These are phyloP conservation scores for Taiwanofungus camphoratus DNA, from an alignment of 1,284 basidiomycete species.

Conservation along the genomic window DNA sequence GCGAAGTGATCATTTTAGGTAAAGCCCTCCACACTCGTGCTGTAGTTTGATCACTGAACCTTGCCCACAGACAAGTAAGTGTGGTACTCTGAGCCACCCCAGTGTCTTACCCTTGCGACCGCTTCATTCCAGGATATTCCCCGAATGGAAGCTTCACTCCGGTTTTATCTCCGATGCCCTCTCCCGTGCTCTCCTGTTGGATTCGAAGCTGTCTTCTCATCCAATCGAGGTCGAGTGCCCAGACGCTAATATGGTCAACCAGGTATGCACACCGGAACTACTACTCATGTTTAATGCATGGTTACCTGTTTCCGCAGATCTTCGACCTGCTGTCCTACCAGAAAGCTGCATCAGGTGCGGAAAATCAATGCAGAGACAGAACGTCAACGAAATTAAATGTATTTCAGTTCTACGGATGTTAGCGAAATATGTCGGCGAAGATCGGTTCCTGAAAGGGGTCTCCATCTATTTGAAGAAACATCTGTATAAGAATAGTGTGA, in stretches of 20 bases:
- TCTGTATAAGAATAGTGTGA: slow-evolving; percentile 80
- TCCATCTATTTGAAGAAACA: slow-evolving; percentile 91
- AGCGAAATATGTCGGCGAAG: slow-evolving; percentile 84
- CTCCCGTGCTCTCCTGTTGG: slow-evolving; percentile 78
- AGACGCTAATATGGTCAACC: slow-evolving; percentile 82
- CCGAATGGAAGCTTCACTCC: slow-evolving; percentile 72
- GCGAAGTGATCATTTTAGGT: slow-evolving; percentile 88
- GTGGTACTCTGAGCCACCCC: neutral
- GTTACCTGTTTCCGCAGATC: slow-evolving; percentile 59
- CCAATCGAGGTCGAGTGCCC: slow-evolving; percentile 93
- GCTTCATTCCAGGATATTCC: slow-evolving; percentile 51
- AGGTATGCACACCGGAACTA: slow-evolving; percentile 42
- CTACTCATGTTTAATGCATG: too few relatives aligned
- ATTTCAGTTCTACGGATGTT: slow-evolving; percentile 86
- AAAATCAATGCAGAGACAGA: neutral
- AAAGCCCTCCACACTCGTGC: slow-evolving; percentile 22
- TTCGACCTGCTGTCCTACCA: slow-evolving; percentile 85
- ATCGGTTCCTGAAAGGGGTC: slow-evolving; percentile 82
- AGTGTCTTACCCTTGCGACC: too few relatives aligned
- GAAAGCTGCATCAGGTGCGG: slow-evolving; percentile 75
- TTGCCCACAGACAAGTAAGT: slow-evolving; percentile 40
- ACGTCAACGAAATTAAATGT: neutral
- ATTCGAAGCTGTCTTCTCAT: slow-evolving; percentile 90
- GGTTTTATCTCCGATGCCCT: slow-evolving; percentile 60
- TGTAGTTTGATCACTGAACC: slow-evolving; percentile 2